Evolutionary conservation across 805 yeast genomes (phyloP).

Genomic region (Kluyveromyces nonfermentans): DNA sequence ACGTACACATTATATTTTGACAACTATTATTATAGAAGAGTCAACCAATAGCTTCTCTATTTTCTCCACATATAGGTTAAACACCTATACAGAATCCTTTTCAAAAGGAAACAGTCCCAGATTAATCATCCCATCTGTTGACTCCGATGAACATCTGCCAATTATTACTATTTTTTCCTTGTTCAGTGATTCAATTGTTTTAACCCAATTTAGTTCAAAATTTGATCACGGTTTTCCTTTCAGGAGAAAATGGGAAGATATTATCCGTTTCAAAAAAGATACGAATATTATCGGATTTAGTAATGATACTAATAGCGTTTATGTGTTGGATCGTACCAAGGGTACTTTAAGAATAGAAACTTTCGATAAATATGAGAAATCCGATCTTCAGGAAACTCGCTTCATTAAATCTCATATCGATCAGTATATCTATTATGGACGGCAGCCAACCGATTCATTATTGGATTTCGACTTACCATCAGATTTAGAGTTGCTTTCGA

Average conservation of each 20-base stretch:
- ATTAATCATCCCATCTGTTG: slow-evolving; percentile 49
- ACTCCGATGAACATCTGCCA: slow-evolving; percentile 18
- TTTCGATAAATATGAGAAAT: slow-evolving; percentile 15
- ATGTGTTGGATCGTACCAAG: slow-evolving; percentile 40
- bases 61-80: slow-evolving; percentile 58
- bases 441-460: slow-evolving; percentile 35
- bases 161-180: slow-evolving; percentile 46
- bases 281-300: slow-evolving; percentile 53
- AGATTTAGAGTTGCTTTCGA: slow-evolving; percentile 35
- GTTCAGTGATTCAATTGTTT: slow-evolving; percentile 49
- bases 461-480: slow-evolving; percentile 39
- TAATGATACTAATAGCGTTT: slow-evolving; percentile 39
- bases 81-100: slow-evolving; percentile 33
- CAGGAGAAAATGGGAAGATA: slow-evolving; percentile 71
- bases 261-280: slow-evolving; percentile 45
- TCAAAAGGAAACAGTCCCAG: slow-evolving; percentile 32
- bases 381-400: slow-evolving; percentile 16
- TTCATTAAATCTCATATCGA: slow-evolving; percentile 66
- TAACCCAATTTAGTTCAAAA: slow-evolving; percentile 48
- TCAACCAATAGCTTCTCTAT: slow-evolving; percentile 43
- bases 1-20: slow-evolving; percentile 37
- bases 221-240: slow-evolving; percentile 27
- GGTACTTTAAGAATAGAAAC: slow-evolving; percentile 56
- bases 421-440: slow-evolving; percentile 66
- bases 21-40: slow-evolving; percentile 40